Evolutionary conservation across 2,329 filamentous ascomycete genomes (phyloP), one percentile per base, ranked within the genome.

Genomic region (Alternaria metachromatica): DNA sequence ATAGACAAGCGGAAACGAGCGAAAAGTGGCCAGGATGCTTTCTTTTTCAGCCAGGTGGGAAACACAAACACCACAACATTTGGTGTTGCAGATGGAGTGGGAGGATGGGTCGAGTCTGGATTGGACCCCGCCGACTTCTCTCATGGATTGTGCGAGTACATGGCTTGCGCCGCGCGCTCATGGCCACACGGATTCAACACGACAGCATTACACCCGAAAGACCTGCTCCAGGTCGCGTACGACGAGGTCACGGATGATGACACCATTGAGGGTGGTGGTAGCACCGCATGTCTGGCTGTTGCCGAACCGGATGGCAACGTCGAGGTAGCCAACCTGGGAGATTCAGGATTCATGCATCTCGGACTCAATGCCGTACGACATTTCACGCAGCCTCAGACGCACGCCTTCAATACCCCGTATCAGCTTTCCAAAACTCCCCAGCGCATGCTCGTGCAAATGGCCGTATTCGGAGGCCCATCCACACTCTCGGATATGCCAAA

Each of bases 321-420:
- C 49, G 92, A 97, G 76, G 89, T 97, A 58, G 96, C 96, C 64
- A 99, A 99, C 81, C 86, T 99, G 33, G 96, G 96, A 68, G 96
- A 99, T 82, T 97, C 94, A 25, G 96, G 96, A 30, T 98, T 94
- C 78, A 87, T 98, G 60, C 91, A 97, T 65, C 85, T 98, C 64
- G 89, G 94, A 13, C 87, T 93, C 25, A 96, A 95, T 70, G 93
- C 92, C 13, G 92, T 99, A 30, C 91, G 96, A 78, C 88, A 91
- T 60, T 90, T 89, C 76, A 97, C 94, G 2, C 87, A 90, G 51
- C 91, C 93, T 23, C 96, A 99, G 81, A 97, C 94, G 1, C 96
- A 99, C 80, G 94, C 91, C 46, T 99, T 99, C 86, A 99, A 99
- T 81, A 98, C 96, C 0, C 96, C 96, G 0, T 99, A 92, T 77